phyloP scores from a whole-genome alignment of 345 rosid species.

The Populus simonii region DNA sequence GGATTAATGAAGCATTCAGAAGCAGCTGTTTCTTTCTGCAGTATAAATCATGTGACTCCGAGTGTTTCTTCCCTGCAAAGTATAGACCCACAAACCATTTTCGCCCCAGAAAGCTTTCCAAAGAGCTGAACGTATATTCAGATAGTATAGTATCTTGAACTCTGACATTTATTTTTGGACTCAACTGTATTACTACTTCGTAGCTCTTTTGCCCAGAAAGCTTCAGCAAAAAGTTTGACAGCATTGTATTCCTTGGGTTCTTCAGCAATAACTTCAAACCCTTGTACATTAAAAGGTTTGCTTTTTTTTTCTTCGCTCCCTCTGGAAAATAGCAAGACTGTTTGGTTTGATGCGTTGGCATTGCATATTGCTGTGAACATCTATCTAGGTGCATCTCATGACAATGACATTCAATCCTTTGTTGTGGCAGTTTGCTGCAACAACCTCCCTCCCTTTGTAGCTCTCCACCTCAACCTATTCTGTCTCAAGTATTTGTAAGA shows the following conservation, averaged over 20 bases:
- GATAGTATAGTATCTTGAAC: background rate
- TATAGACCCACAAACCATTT: constrained; percentile 43
- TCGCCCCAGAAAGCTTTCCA: constrained; percentile 52
- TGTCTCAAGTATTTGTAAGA: background rate
- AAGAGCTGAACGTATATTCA: constrained; percentile 51
- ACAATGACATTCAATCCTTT: background rate
- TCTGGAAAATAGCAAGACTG: background rate
- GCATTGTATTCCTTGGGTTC: background rate
- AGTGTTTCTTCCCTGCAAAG: constrained; percentile 47
- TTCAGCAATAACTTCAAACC: background rate
- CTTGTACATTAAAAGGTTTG: background rate
- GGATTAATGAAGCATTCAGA: background rate
- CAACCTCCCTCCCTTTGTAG: background rate
- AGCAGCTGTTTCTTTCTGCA: constrained; percentile 27
- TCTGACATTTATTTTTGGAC: constrained; percentile 2
- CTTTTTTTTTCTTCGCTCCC: background rate
- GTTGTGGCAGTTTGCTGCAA: background rate
- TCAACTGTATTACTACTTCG: constrained; percentile 7
- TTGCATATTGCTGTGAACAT: background rate
- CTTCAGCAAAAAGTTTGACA: constrained; percentile 21
- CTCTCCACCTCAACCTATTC: background rate
- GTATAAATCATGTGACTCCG: constrained; percentile 46
- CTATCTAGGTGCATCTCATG: background rate
- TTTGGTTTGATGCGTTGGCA: background rate
- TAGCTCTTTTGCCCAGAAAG: constrained; percentile 52